Evolutionary conservation across 1,139 yeast species (phyloP).

Genomic region (Pneumocystis canis): DNA sequence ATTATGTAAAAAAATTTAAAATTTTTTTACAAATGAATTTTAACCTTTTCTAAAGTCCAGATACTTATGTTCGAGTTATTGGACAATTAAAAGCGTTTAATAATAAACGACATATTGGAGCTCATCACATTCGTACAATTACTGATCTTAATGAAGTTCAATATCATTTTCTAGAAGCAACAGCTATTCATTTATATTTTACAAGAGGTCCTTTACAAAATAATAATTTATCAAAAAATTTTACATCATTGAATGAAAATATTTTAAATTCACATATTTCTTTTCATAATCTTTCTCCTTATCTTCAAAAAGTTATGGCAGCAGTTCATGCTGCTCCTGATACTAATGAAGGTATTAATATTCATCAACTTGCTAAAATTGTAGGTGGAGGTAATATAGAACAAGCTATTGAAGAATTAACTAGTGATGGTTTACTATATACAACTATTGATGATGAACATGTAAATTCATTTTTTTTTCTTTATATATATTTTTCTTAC

Average conservation of each 20-base stretch:
- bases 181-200: slow-evolving; percentile 36
- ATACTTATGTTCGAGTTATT: slow-evolving; percentile 51
- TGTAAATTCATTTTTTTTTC: slow-evolving; percentile 10
- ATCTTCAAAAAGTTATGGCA: slow-evolving; percentile 14
- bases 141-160: slow-evolving; percentile 60
- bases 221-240: neutral
- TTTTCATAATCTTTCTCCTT: slow-evolving; percentile 11
- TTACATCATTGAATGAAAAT: neutral
- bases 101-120: slow-evolving; percentile 51
- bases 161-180: slow-evolving; percentile 63
- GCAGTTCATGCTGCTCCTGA: slow-evolving; percentile 11
- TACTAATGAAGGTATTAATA: slow-evolving; percentile 16
- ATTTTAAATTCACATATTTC: slow-evolving; percentile 4
- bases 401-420: slow-evolving; percentile 12
- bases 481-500: neutral
- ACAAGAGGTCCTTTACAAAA: slow-evolving; percentile 15
- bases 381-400: slow-evolving; percentile 9
- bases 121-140: slow-evolving; percentile 45
- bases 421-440: slow-evolving; percentile 15
- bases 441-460: slow-evolving; percentile 18
- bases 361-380: slow-evolving; percentile 11
- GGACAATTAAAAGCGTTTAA: slow-evolving; percentile 63
- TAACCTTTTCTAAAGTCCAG: slow-evolving; percentile 20
- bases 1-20: neutral
- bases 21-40: slow-evolving; percentile 1